Evolutionary conservation across 2,329 filamentous ascomycete genomes (phyloP).

Genomic region (Septoria petroselini): DNA sequence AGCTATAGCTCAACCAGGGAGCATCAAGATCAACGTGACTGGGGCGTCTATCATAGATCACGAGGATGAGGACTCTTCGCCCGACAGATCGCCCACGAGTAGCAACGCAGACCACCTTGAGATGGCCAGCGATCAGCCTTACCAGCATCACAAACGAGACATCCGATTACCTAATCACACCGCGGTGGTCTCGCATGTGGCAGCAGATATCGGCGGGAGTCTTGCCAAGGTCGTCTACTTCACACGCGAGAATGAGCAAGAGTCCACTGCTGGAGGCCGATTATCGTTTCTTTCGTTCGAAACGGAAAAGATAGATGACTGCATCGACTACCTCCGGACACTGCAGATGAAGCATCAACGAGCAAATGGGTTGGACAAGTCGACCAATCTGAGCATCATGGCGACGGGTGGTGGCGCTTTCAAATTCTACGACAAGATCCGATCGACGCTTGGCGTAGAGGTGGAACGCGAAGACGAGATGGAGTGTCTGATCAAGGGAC

Average conservation of each 20-base stretch:
- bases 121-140: slow-evolving; percentile 50
- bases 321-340: slow-evolving; percentile 84
- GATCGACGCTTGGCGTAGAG: slow-evolving; percentile 77
- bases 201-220: slow-evolving; percentile 95
- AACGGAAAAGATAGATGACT: slow-evolving; percentile 89
- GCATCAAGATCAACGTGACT: slow-evolving; percentile 92
- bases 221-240: slow-evolving; percentile 97
- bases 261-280: slow-evolving; percentile 71
- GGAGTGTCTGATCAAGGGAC: slow-evolving; percentile 89
- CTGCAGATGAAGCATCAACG: slow-evolving; percentile 79
- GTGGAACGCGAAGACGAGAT: slow-evolving; percentile 95
- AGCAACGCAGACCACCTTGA: slow-evolving; percentile 32
- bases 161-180: slow-evolving; percentile 97
- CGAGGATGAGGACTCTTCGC: slow-evolving; percentile 47
- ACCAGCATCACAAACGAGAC: slow-evolving; percentile 76
- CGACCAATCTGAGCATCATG: slow-evolving; percentile 75
- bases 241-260: slow-evolving; percentile 64
- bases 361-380: slow-evolving; percentile 44
- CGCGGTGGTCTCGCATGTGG: slow-evolving; percentile 91
- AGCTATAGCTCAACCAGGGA: slow-evolving; percentile 58
- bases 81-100: slow-evolving; percentile 43
- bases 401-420: slow-evolving; percentile 94
- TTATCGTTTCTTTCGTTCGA: slow-evolving; percentile 96
- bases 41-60: slow-evolving; percentile 96
- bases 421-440: slow-evolving; percentile 93